Base-by-base conservation (phyloP, 2,329 filamentous ascomycete species). In the Aureobasidium leucospermi region DNA sequence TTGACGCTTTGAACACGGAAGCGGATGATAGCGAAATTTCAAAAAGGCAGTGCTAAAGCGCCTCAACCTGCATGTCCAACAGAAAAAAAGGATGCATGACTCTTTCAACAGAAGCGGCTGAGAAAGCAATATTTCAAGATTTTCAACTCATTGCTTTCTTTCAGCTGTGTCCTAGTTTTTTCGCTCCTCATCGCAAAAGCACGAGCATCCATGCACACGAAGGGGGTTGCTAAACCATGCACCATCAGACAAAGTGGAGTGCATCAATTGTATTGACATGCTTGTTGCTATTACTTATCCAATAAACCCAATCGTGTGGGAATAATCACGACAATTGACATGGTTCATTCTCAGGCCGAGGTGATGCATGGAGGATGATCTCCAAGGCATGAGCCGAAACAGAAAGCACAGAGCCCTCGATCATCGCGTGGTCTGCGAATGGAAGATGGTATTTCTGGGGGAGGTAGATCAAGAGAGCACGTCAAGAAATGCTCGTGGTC, bases 131-230 rank as follows among this genome's bases (percentile, higher is more conserved):
- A 41, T 28, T 46, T 31, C 31, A 56, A 34, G 29, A 39, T 39
- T 29, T 41, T 19, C 48, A 43, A 29, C 36, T 56, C 38, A 39
- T 29, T 38, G 29, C 29, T n/a, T 38, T 38, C 9, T 16, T 42
- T 49, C 47, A 49, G 47, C 47, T 49, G 32, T 38, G 34, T 29
- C 47, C 49, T 52, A 52, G 23, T 52, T 42, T 52, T 41, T 39
- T 16, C 10, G 9, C 28, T 29, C 6, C 15, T 32, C 31, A 19
- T 49, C 16, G 31, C 16, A 32, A 31, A 57, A 28, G 52, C 52
- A 57, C 52, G 52, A 57, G 52, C 51, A 55, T 43, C 51, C 51
- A 57, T 45, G 52, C 52, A 57, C 41, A n/a, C 31, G 41, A 45
- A 57, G 31, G 9, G n/a, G 31, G 52, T 23, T 23, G 23, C 23